A percentile compares a stretch with the other conserved stretches of the same genome.
Evolutionary conservation across 2,329 filamentous ascomycete genomes (phyloP).

Genomic region (Aspergillus texensis): DNA sequence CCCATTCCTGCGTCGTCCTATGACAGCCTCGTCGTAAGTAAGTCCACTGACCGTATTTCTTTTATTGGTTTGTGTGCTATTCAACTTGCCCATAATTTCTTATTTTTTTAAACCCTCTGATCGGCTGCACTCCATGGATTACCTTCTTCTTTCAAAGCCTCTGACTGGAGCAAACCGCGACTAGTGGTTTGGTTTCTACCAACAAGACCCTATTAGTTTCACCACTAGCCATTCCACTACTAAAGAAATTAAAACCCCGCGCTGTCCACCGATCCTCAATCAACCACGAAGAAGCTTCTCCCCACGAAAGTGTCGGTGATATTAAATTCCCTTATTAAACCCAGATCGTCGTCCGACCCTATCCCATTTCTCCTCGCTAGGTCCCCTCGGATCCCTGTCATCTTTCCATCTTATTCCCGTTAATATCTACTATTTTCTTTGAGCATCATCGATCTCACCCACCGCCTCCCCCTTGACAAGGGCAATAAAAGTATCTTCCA

Average conservation of each 20-base stretch:
- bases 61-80: conserved; percentile 3
- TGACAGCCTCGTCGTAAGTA: neutral
- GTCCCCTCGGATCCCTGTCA: conserved; percentile 16
- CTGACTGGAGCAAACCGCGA: neutral
- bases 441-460: neutral
- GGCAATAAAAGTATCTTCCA: neutral
- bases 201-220: conserved; percentile 1
- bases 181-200: conserved; percentile 2
- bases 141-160: neutral
- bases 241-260: conserved; percentile 12
- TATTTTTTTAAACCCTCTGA: neutral
- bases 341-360: conserved; percentile 14
- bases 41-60: conserved; percentile 6
- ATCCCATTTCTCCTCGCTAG: conserved; percentile 16
- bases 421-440: conserved; percentile 6
- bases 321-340: conserved; percentile 13
- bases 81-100: neutral
- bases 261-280: conserved; percentile 14
- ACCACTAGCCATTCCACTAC: conserved; percentile 4
- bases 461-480: neutral
- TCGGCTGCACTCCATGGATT: neutral
- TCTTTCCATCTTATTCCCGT: conserved; percentile 1
- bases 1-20: neutral
- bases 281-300: conserved; percentile 16
- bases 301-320: conserved; percentile 14